A percentile compares a stretch with the other conserved stretches of the same genome.
phyloP scores from a whole-genome alignment of 176 grass and related monocot genomes.

The Carex parvula region DNA sequence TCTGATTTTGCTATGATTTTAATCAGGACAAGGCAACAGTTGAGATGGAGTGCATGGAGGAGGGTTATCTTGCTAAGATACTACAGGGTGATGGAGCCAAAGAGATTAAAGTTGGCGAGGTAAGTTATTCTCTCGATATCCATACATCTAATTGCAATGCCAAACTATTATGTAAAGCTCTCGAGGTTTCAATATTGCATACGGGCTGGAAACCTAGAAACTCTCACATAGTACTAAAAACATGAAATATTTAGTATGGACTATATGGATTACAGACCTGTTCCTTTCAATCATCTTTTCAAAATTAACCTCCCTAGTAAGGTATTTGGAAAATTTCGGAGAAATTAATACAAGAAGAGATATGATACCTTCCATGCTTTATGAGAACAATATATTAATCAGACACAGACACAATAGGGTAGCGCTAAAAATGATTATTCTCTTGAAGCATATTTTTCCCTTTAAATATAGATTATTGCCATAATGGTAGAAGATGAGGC shows the following conservation, averaged over 20 bases:
- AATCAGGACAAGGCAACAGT: conserved; percentile 89
- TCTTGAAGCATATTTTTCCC: neutral
- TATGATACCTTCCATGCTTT: neutral
- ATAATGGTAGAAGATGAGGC: conserved; percentile 86
- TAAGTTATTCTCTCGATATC: conserved; percentile 25
- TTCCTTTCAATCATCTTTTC: neutral
- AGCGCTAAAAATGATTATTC: neutral
- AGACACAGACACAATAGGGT: too few relatives aligned
- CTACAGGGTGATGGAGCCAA: conserved; percentile 87
- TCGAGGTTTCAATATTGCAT: neutral
- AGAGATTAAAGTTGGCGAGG: conserved; percentile 96
- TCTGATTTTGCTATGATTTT: conserved; percentile 13
- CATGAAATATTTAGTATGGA: neutral
- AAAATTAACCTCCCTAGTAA: neutral
- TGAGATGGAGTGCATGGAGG: conserved; percentile 99
- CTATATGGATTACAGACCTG: neutral
- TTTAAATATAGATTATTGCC: conserved; percentile 53
- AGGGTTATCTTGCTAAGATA: conserved; percentile 97
- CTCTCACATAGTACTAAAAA: neutral
- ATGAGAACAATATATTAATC: neutral
- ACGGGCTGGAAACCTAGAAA: neutral
- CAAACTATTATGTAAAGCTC: neutral
- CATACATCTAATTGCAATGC: neutral
- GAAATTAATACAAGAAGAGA: neutral
- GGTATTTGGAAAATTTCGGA: neutral